Base-by-base conservation (phyloP, 805 yeast genomes). In the Danielia reshetovae region DNA sequence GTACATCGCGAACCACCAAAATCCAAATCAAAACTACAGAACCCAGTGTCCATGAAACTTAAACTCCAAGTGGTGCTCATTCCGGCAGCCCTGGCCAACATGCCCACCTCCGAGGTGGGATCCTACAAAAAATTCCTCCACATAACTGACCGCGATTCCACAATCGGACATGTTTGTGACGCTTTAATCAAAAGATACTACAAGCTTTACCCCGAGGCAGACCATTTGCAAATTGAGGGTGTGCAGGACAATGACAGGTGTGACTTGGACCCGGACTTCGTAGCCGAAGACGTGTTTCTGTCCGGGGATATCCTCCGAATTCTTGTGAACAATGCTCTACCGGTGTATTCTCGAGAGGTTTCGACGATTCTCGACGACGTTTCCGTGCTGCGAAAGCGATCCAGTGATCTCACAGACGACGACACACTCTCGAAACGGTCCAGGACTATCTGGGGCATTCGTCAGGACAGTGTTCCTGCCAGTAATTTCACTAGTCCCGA, bases 191-290 rank as follows among this genome's bases (percentile, higher is more conserved):
- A 54, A 5, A 68, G 86, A 39, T 81, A 77, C 50, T 54, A 63
- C 22, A 78, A 75, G 50, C 61, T 85, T 34, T 85, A 85, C 43
- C 93, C 93, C 0, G 68, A 68, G 15, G 79, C 73, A 31, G 75
- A 70, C 5, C 70, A 71, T 1, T 54, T 84, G 13, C 65, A 66
- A 5, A 74, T 85, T 26, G 59, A 70, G n/a, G 72, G 74, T 32
- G 57, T 85, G 4, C 94, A 85, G 51, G 90, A 85, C 54, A 57
- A 56, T 27, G 72, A 76, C 39, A 72, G 71, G 37, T 83, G 89
- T 46, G 95, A 85, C 52, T 60, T 85, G 37, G 95, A 85, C 55
- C 89, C 89, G 0, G 95, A 84, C 40, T 85, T 79, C 43, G 40
- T 57, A 2, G 81, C 79, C 0, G 71, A 70, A 7, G 85, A 83